Base-by-base conservation (phyloP, 306 rosid genomes). In the Quercus ilex region DNA sequence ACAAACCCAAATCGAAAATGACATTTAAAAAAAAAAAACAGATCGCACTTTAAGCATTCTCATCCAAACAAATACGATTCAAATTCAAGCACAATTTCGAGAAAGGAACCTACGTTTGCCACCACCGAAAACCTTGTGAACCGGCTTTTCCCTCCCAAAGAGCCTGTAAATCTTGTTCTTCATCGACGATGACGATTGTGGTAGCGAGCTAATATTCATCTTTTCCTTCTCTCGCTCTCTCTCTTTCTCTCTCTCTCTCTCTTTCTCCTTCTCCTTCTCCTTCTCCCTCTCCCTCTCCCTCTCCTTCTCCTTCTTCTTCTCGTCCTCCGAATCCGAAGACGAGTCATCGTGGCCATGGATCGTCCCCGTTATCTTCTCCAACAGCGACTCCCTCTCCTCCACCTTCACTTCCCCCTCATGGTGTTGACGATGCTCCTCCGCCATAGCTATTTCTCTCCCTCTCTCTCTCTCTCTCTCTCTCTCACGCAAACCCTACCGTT, bases 91-190 rank as follows among this genome's bases (percentile, higher is more conserved):
- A 41, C 46, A 41, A 41, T 8, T 41, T 41, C 46, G 46, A 41
- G 12, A 65, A 33, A 57, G 3, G 28, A 60, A 41, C 94, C 63
- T 86, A 93, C 99, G 92, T 88, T 89, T 93, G 85, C 99, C 99
- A 1, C 99, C 99, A 19, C 99, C 99, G 15, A 96, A 65, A 78
- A 91, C 96, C 78, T 82, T 72, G 88, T 96, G 98, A 63, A 96
- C 86, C 2, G 98, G 93, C 51, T 63, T 86, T 59, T 93, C 99
- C 85, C 98, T 87, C n/a, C 99, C 99, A 52, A 96, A 93, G 57
- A 93, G 86, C 87, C 93, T 90, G 84, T 41, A 87, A 77, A 85
- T 84, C 88, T 89, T 90, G 55, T 81, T 17, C 85, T 96, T 86
- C 17, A 84, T 3, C 13, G 97, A 76, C 69, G 76, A 30, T 41